Conservation (phyloP, 768 basidiomycete species). For the Amanita thiersii region DNA sequence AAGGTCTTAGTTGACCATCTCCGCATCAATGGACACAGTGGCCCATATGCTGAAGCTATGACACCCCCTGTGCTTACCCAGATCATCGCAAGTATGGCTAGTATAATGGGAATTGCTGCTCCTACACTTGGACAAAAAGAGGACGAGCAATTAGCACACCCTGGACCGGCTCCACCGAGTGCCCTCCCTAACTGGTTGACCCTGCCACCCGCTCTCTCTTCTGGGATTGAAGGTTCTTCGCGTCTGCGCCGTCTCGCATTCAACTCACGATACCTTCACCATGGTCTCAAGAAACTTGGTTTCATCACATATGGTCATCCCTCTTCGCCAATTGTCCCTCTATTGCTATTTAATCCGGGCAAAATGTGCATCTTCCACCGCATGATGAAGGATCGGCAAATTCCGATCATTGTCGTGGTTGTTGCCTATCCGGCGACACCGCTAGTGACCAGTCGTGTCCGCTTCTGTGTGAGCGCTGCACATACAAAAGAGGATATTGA, state of each 20-base stretch:
- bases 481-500: conserved; percentile 99
- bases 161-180: conserved; percentile 60
- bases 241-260: conserved; percentile 88
- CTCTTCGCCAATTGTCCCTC: conserved; percentile 88
- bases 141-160: conserved; percentile 25
- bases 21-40: conserved; percentile 73
- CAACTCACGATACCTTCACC: conserved; percentile 88
- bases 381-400: conserved; percentile 75
- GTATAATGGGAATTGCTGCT: conserved; percentile 82
- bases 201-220: conserved; percentile 63
- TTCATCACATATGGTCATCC: conserved; percentile 95
- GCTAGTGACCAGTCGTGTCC: conserved; percentile 77
- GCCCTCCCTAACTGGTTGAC: conserved; percentile 72
- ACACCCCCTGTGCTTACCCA: conserved; percentile 88
- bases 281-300: conserved; percentile 80
- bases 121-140: conserved; percentile 32
- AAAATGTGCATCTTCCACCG: conserved; percentile 91
- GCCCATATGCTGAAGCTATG: conserved; percentile 86
- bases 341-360: conserved; percentile 87
- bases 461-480: conserved; percentile 90
- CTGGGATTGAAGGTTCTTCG: conserved; percentile 77
- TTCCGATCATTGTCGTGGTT: conserved; percentile 82
- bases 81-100: conserved; percentile 86
- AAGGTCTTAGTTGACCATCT: conserved; percentile 77
- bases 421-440: conserved; percentile 90